phyloP scores from a whole-genome alignment of 2,329 filamentous ascomycete genomes.

The Nemania diffusa region DNA sequence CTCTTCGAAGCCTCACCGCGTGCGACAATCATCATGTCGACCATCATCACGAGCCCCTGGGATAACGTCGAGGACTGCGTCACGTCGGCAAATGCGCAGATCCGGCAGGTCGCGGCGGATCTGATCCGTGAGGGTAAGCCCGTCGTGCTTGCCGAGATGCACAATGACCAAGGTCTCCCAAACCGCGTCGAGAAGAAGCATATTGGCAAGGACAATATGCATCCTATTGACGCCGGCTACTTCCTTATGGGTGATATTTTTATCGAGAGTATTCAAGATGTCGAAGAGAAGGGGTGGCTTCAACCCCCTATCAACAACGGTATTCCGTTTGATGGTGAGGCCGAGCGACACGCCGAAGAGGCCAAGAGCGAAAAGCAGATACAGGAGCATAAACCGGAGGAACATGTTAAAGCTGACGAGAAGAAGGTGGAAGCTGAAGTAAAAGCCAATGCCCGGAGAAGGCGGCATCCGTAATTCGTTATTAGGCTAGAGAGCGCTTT shows the following conservation, averaged over 20 bases:
- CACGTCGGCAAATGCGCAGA: constrained; percentile 46
- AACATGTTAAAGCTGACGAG: constrained; percentile 6
- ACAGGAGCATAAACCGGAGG: constrained; percentile 21
- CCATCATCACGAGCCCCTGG: constrained; percentile 45
- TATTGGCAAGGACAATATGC: constrained; percentile 46
- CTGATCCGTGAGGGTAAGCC: constrained; percentile 45
- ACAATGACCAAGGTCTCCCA: constrained; percentile 44
- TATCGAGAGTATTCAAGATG: constrained; percentile 45
- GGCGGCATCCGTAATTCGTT: constrained; percentile 10
- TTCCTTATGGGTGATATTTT: constrained; percentile 49
- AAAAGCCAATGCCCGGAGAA: constrained; percentile 16
- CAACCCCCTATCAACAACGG: constrained; percentile 38
- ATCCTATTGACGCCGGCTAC: constrained; percentile 46
- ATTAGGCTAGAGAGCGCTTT: background rate
- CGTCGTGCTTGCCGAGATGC: constrained; percentile 46
- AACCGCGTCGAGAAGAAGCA: constrained; percentile 40
- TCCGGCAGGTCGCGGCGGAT: constrained; percentile 44
- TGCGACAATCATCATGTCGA: constrained; percentile 46
- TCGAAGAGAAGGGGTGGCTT: constrained; percentile 44
- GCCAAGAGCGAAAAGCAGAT: constrained; percentile 30
- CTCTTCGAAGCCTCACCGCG: constrained; percentile 45
- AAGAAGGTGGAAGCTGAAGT: constrained; percentile 21
- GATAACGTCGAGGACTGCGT: constrained; percentile 44
- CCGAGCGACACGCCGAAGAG: constrained; percentile 34
- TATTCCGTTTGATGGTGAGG: constrained; percentile 36